Conservation (phyloP, 1,284 basidiomycete species). For the Trichosporon coremiiforme region DNA sequence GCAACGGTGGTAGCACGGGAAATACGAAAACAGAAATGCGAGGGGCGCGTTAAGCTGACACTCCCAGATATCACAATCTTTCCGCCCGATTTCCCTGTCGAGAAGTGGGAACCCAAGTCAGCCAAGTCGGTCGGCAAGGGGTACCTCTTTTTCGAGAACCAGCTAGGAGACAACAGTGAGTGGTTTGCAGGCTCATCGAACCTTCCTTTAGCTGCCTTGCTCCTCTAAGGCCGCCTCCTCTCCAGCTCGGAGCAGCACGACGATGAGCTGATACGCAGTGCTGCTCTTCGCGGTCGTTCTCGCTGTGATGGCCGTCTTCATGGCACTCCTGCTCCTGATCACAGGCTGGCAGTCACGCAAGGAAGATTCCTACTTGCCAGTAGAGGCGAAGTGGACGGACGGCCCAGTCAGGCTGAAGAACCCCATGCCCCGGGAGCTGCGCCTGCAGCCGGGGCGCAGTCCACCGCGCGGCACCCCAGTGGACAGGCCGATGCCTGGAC, state of each 20-base stretch:
- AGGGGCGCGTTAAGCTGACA: conserved; percentile 18
- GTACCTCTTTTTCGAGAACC: conserved; percentile 38
- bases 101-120: neutral
- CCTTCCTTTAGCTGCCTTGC: too few species aligned
- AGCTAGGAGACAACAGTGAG: conserved; percentile 43
- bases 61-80: conserved; percentile 38
- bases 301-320: conserved; percentile 27
- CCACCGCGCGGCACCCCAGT: neutral
- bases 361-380: neutral
- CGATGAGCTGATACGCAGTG: conserved; percentile 24
- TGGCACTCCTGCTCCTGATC: neutral
- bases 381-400: neutral
- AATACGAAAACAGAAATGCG: too few species aligned
- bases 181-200: too few species aligned
- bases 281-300: conserved; percentile 34
- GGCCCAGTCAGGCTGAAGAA: neutral
- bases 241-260: too few species aligned
- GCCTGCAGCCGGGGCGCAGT: neutral
- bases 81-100: conserved; percentile 38
- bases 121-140: conserved; percentile 23
- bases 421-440: neutral
- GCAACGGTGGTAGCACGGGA: too few species aligned
- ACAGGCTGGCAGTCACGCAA: conserved; percentile 2
- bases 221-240: too few species aligned
- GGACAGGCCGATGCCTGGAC: too few species aligned